Base-by-base conservation (phyloP, 805 yeast species). In the Candida ovalis region DNA sequence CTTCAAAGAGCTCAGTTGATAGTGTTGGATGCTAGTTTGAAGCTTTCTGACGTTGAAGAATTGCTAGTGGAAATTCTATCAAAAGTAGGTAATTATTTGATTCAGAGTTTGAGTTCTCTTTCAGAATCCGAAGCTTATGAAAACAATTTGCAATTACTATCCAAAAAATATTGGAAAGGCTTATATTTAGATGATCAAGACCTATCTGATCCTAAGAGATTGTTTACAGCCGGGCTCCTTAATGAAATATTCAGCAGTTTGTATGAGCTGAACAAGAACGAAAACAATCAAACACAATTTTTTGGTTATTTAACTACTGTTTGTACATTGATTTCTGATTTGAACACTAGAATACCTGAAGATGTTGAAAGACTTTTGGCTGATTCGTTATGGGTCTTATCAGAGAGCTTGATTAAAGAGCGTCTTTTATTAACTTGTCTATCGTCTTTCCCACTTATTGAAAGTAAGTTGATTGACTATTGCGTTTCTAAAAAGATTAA, bases 41-140 rank as follows among this genome's bases (percentile, higher is more conserved):
- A 48, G 1, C 50, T 66, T 1, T 40, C 47, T 3, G 51, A 60
- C 2, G 42, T 64, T 1, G 66, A 67, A 39, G 51, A 52, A 1
- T 50, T 65, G 3, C 45, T 76, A 1, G 58, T 75, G 27, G 67
- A 62, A 2, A 51, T 78, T 2, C 48, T 76, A n/a, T 66, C 77
- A 1, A 74, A 73, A 45, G 52, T 76, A 45, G 82, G 82, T 0
- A 72, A 74, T 44, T 77, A 69, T 51, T 40, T 61, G 8, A 42
- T 59, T 13, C 67, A 66, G 27, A 60, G 44, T 25, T 37, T 45
- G 8, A 30, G 43, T 9, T 17, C 19, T 1, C n/a, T 30, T 2
- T 3, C 23, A 3, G 32, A 40, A 12, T 40, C 25, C 10, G 51
- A 50, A 2, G 35, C 37, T 1, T 35, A 53, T 1, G 24, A 38